phyloP scores from a whole-genome alignment of 768 basidiomycete species.

The Brasilioporus rufonigricans region DNA sequence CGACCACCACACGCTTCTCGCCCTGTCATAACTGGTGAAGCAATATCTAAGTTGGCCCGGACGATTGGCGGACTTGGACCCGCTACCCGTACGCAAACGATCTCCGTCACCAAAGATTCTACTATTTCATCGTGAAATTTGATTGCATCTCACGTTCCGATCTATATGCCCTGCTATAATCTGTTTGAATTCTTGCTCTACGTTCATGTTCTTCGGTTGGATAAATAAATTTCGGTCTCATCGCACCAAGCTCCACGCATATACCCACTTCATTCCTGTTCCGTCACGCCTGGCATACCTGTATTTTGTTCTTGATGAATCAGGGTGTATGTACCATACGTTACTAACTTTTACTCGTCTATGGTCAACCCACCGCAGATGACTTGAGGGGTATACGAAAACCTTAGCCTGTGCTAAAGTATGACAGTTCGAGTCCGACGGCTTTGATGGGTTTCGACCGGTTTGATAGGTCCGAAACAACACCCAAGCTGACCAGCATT shows the following conservation, averaged over 20 bases:
- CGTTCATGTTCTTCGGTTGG: slow-evolving; percentile 17
- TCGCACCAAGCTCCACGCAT: slow-evolving; percentile 14
- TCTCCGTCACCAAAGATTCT: slow-evolving; percentile 28
- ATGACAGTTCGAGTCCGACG: slow-evolving; percentile 90
- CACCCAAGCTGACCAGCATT: slow-evolving; percentile 85
- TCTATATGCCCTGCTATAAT: slow-evolving; percentile 12
- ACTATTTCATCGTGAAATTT: slow-evolving; percentile 23
- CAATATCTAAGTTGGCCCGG: slow-evolving; percentile 61
- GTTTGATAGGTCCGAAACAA: slow-evolving; percentile 87
- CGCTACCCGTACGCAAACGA: slow-evolving; percentile 23
- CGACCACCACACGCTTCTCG: slow-evolving; percentile 47
- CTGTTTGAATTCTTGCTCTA: slow-evolving; percentile 11
- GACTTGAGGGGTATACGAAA: not conserved
- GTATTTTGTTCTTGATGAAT: slow-evolving; percentile 16
- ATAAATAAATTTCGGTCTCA: slow-evolving; percentile 15
- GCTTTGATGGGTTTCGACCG: slow-evolving; percentile 84
- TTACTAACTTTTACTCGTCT: slow-evolving; percentile 16
- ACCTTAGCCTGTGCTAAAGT: slow-evolving; percentile 66
- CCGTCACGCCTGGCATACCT: slow-evolving; percentile 17
- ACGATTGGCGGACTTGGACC: slow-evolving; percentile 48
- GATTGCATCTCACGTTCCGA: slow-evolving; percentile 5
- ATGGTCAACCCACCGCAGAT: not conserved
- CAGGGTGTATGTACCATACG: slow-evolving; percentile 22
- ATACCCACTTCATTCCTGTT: slow-evolving; percentile 25
- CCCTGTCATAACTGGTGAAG: slow-evolving; percentile 73